These are phyloP conservation scores for Salvia splendens DNA, from an alignment of 257 asterid genomes.

Conservation along the genomic window DNA sequence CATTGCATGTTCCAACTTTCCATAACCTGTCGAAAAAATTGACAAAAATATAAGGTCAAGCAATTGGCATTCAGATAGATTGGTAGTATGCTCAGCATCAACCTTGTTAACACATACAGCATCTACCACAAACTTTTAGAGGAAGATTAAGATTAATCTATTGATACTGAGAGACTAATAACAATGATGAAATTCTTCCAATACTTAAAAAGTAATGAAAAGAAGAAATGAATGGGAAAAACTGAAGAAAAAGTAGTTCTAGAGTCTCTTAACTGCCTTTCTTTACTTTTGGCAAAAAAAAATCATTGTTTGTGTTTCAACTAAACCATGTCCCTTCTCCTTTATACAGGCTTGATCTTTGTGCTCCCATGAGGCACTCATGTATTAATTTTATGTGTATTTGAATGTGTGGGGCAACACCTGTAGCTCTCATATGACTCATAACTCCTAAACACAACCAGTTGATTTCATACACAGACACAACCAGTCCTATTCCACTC, in stretches of 20 bases:
- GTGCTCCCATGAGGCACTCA: background rate
- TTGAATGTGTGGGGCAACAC: background rate
- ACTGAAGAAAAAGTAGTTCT: no score
- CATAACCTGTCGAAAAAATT: slow-evolving; percentile 63
- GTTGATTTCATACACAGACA: background rate
- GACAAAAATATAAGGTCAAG: slow-evolving; percentile 17
- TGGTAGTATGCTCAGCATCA: slow-evolving; percentile 5
- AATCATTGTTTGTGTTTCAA: background rate
- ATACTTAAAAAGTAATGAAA: no score
- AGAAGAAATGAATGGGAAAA: no score
- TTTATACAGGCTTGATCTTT: background rate
- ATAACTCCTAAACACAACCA: background rate
- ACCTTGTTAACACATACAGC: background rate
- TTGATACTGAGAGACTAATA: no score
- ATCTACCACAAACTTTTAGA: background rate
- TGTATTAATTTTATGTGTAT: background rate
- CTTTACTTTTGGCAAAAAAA: background rate
- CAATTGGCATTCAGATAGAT: background rate
- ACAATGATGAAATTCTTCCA: no score
- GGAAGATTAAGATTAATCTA: no score
- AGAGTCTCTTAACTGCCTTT: background rate
- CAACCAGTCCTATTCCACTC: background rate
- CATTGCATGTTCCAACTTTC: slow-evolving; percentile 98
- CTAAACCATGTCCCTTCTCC: background rate
- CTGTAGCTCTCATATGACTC: background rate